Percentiles rank a stretch among this genome's conserved stretches.
phyloP scores from a whole-genome alignment of 345 rosid species.

The Capsella bursapastoris region DNA sequence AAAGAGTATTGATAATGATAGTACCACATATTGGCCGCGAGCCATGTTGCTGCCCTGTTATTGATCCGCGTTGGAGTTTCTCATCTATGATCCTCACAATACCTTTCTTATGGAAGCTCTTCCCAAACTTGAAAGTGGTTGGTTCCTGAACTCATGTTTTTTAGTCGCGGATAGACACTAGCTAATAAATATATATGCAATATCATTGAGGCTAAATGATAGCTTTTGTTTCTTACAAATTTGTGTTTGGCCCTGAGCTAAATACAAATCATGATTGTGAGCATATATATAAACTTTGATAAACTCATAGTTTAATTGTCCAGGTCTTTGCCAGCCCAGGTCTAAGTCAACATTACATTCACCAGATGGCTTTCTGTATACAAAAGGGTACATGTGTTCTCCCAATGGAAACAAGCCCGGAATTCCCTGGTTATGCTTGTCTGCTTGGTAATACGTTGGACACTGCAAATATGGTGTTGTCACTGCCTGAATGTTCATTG shows the following conservation, averaged over 20 bases:
- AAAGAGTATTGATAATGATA: slow-evolving; percentile 58
- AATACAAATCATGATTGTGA: slow-evolving; percentile 6
- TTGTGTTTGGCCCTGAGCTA: slow-evolving; percentile 27
- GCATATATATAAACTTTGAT: slow-evolving; percentile 30
- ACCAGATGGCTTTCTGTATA: slow-evolving; percentile 73
- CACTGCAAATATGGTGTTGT: slow-evolving; percentile 75
- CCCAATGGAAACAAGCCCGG: slow-evolving; percentile 62
- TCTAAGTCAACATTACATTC: slow-evolving; percentile 70
- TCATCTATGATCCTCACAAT: slow-evolving; percentile 83
- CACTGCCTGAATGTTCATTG: slow-evolving; percentile 79
- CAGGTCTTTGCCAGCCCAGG: slow-evolving; percentile 76
- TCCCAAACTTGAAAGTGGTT: slow-evolving; percentile 86
- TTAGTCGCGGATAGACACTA: slow-evolving; percentile 4
- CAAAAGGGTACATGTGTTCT: slow-evolving; percentile 63
- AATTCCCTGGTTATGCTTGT: slow-evolving; percentile 83
- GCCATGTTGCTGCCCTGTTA: slow-evolving; percentile 68
- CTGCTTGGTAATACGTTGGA: slow-evolving; percentile 91
- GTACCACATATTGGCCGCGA: slow-evolving; percentile 68
- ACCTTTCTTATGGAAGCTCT: slow-evolving; percentile 81
- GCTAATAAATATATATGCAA: slow-evolving; percentile 5
- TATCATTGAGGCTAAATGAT: slow-evolving; percentile 9
- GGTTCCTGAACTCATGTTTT: slow-evolving; percentile 26
- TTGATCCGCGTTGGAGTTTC: slow-evolving; percentile 77
- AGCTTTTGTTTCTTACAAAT: slow-evolving; percentile 9
- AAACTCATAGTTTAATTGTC: slow-evolving; percentile 39